phyloP scores from a whole-genome alignment of 2,329 filamentous ascomycete species.

The Epichloe aotearoae region DNA sequence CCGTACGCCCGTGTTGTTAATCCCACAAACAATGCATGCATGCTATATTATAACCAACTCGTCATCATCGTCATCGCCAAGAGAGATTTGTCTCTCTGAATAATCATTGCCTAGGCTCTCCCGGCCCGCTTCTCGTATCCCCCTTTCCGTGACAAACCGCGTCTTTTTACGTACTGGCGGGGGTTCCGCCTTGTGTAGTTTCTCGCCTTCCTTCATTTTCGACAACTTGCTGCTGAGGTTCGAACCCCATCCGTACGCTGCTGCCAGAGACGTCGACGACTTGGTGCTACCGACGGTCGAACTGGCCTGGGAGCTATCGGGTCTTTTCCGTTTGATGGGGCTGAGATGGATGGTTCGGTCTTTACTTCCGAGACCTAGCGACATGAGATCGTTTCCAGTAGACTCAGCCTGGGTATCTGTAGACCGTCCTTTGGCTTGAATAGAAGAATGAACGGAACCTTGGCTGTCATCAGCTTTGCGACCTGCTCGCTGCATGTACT shows the following conservation, averaged over 20 bases:
- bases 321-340: slow-evolving; percentile 48
- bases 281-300: slow-evolving; percentile 15
- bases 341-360: slow-evolving; percentile 40
- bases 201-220: slow-evolving; percentile 49
- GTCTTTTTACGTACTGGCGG: slow-evolving; percentile 56
- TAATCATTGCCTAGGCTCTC: slow-evolving; percentile 54
- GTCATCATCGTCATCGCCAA: slow-evolving; percentile 35
- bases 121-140: slow-evolving; percentile 62
- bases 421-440: not conserved
- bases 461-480: slow-evolving; percentile 7
- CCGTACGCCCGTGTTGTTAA: not conserved
- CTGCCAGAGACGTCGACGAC: slow-evolving; percentile 5
- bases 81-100: slow-evolving; percentile 18
- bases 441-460: not conserved
- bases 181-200: slow-evolving; percentile 21
- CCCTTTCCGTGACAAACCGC: slow-evolving; percentile 65
- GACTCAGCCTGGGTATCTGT: slow-evolving; percentile 14
- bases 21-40: slow-evolving; percentile 7
- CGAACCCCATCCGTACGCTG: slow-evolving; percentile 43
- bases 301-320: slow-evolving; percentile 30
- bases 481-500: slow-evolving; percentile 48
- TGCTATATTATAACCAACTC: slow-evolving; percentile 36
- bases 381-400: slow-evolving; percentile 28
- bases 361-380: slow-evolving; percentile 19
- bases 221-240: slow-evolving; percentile 41